Percentiles rank a stretch among this genome's conserved stretches.
Evolutionary conservation across 179 eudicot genomes (phyloP).

Genomic region (Patellifolia procumbens): DNA sequence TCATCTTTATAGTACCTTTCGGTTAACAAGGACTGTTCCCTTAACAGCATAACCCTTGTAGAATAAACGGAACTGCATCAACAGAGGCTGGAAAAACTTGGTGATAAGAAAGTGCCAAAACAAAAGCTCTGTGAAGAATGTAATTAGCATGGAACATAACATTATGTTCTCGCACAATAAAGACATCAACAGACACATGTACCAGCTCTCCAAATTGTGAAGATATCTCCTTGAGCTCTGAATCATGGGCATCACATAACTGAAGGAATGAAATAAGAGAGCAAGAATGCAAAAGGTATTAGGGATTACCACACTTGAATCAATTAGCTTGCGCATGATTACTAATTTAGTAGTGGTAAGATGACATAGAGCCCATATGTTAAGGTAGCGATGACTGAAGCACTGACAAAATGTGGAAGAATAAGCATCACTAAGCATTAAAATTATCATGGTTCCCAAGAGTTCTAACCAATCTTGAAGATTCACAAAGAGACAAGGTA

Average conservation of each 20-base stretch:
- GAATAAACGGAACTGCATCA: slow-evolving; percentile 64
- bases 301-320: background rate
- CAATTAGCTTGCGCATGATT: background rate
- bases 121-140: background rate
- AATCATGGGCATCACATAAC: slow-evolving; percentile 4
- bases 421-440: background rate
- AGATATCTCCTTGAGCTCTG: slow-evolving; percentile 3
- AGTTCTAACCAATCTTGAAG: background rate
- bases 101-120: background rate
- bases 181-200: background rate
- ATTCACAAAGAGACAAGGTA: background rate
- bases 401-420: background rate
- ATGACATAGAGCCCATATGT: background rate
- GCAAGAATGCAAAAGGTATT: background rate
- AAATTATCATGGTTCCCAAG: background rate
- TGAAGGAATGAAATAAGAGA: background rate
- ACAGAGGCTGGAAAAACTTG: slow-evolving; percentile 46
- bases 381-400: background rate
- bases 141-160: background rate
- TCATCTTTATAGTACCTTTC: slow-evolving; percentile 37
- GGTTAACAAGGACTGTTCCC: slow-evolving; percentile 65
- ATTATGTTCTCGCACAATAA: background rate
- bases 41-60: slow-evolving; percentile 56
- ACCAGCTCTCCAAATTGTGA: slow-evolving; percentile 11
- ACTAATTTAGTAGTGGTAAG: background rate